A percentile compares a stretch with the other conserved stretches of the same genome.
phyloP scores from a whole-genome alignment of 2,329 filamentous ascomycete genomes.

The Botrytis pseudocinerea region DNA sequence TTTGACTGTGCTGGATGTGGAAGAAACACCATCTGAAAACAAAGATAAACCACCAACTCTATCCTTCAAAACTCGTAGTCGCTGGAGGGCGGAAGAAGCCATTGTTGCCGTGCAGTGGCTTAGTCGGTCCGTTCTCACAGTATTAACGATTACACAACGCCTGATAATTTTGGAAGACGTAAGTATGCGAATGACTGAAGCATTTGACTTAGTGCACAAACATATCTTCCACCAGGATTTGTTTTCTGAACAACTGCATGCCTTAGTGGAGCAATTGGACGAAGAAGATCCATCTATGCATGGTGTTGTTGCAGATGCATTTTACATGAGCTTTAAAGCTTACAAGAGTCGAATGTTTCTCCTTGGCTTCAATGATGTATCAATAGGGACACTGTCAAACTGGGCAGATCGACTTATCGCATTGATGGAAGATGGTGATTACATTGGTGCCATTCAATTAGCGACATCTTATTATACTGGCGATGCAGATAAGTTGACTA shows the following conservation, averaged over 20 bases:
- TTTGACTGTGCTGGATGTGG: conserved; percentile 87
- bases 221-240: conserved; percentile 90
- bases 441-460: conserved; percentile 84
- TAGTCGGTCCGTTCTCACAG: conserved; percentile 85
- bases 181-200: conserved; percentile 87
- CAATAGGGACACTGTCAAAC: conserved; percentile 89
- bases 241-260: conserved; percentile 84
- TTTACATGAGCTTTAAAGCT: conserved; percentile 94
- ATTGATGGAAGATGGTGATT: conserved; percentile 95
- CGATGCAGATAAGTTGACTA: conserved; percentile 88
- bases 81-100: conserved; percentile 92
- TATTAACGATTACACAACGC: conserved; percentile 91
- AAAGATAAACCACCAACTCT: conserved; percentile 77
- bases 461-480: conserved; percentile 92
- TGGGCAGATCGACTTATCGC: conserved; percentile 94
- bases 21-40: conserved; percentile 67
- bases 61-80: conserved; percentile 76
- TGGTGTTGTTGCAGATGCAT: conserved; percentile 93
- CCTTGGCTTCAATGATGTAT: conserved; percentile 89
- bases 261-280: conserved; percentile 82
- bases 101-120: conserved; percentile 98
- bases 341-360: conserved; percentile 95
- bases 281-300: conserved; percentile 89
- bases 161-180: conserved; percentile 90
- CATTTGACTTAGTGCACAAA: conserved; percentile 87